These are phyloP conservation scores for Forsythia viridissima DNA, from an alignment of 257 asterid species.

Conservation along the genomic window DNA sequence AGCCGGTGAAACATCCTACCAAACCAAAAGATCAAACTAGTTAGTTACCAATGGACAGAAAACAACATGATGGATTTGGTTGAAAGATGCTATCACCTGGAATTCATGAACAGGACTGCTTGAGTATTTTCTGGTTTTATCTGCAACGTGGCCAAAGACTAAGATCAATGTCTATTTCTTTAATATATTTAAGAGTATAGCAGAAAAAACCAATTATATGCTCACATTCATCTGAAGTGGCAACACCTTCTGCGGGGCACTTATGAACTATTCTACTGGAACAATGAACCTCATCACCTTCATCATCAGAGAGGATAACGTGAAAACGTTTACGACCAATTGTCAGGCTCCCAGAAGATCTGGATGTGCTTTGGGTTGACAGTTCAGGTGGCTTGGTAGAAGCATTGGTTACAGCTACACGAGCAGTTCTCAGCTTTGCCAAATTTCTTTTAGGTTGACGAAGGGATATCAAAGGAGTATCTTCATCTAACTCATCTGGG, in stretches of 20 bases:
- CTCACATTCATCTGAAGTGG: conserved; percentile 79
- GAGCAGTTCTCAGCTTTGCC: conserved; percentile 37
- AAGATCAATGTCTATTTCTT: conserved; percentile 30
- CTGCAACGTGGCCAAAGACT: conserved; percentile 49
- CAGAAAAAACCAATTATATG: conserved; percentile 21
- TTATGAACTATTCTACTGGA: conserved; percentile 35
- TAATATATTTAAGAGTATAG: conserved; percentile 13
- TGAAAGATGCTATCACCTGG: conserved; percentile 49
- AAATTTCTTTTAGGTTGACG: conserved; percentile 37
- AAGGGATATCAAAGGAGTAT: conserved; percentile 56
- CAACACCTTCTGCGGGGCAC: conserved; percentile 58
- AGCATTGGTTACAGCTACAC: conserved; percentile 30
- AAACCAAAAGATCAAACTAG: conserved; percentile 25
- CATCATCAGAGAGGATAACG: conserved; percentile 84
- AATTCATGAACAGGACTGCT: conserved; percentile 36
- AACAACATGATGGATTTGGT: conserved; percentile 18
- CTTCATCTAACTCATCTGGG: conserved; percentile 47
- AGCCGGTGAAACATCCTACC: conserved; percentile 64
- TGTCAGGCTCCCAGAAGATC: conserved; percentile 53
- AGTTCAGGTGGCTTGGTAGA: conserved; percentile 42
- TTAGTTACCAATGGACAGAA: conserved; percentile 18
- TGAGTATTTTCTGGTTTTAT: conserved; percentile 32
- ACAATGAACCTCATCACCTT: conserved; percentile 42
- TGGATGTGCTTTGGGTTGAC: conserved; percentile 45
- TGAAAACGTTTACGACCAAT: conserved; percentile 74